Evolutionary conservation across 805 yeast genomes (phyloP).

Genomic region (Hanseniaspora meyeri): DNA sequence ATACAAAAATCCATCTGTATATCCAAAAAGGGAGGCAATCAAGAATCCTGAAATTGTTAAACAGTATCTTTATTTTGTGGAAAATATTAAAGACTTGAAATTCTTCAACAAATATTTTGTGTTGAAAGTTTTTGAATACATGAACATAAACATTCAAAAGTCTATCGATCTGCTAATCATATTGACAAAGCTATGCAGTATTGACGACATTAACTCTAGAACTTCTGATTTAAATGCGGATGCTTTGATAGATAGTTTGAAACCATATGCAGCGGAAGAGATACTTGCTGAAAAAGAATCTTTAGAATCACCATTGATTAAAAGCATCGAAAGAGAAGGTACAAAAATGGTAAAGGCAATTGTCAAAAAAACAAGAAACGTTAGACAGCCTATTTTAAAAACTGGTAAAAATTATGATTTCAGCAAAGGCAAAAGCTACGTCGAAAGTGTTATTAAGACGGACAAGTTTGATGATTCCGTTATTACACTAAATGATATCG

Average conservation of each 20-base stretch:
- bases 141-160: not conserved
- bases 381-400: not conserved
- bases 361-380: not conserved
- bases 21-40: not conserved
- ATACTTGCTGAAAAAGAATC: not conserved
- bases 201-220: not conserved
- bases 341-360: not conserved
- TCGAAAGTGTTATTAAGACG: not conserved
- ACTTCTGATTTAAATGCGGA: not conserved
- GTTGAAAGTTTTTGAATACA: not conserved
- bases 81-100: not conserved
- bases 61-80: not conserved
- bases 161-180: not conserved
- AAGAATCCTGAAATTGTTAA: not conserved
- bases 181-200: not conserved
- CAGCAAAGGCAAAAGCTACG: not conserved
- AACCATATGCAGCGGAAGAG: not conserved
- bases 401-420: not conserved
- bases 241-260: not conserved
- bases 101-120: not conserved
- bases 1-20: not conserved
- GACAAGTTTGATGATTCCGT: not conserved
- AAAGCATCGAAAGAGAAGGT: not conserved
- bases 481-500: slow-evolving; percentile 24
- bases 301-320: not conserved